phyloP scores from a whole-genome alignment of 129 eudicot genomes.

The Pittosporum tobira region DNA sequence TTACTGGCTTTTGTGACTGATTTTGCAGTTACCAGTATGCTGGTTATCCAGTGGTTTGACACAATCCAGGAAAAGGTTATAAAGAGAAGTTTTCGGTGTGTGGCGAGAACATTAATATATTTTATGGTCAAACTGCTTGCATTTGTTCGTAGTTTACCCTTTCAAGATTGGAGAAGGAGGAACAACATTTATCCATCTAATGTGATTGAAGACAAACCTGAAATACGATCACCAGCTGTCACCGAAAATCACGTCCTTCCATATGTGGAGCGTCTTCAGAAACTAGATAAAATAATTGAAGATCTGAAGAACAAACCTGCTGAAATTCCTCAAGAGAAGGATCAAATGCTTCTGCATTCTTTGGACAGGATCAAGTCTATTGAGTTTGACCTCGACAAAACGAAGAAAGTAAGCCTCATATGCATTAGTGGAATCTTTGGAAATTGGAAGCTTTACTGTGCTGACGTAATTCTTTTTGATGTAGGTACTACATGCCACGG shows the following conservation, averaged over 20 bases:
- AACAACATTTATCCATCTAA: conserved; percentile 39
- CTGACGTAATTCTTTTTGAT: not conserved
- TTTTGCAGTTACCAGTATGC: conserved; percentile 24
- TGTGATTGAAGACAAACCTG: too few relatives aligned
- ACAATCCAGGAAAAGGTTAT: conserved; percentile 44
- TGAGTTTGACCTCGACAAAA: conserved; percentile 75
- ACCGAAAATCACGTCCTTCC: conserved; percentile 34
- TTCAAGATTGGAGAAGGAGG: conserved; percentile 43
- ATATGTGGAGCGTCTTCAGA: conserved; percentile 68
- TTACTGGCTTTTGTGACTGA: not conserved
- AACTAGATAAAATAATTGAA: conserved; percentile 51
- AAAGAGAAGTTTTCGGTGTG: conserved; percentile 41
- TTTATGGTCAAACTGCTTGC: conserved; percentile 32
- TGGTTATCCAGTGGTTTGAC: conserved; percentile 31
- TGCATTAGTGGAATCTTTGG: not conserved
- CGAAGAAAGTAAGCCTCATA: conserved; percentile 48
- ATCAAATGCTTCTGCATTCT: conserved; percentile 58
- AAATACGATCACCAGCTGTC: conserved; percentile 24
- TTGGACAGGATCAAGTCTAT: conserved; percentile 77
- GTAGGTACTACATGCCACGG: conserved; percentile 62
- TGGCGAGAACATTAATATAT: conserved; percentile 37
- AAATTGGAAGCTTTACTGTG: not conserved
- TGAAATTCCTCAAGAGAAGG: conserved; percentile 65
- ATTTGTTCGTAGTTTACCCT: conserved; percentile 26
- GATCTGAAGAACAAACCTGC: conserved; percentile 56